Evolutionary conservation across 768 basidiomycete species (phyloP), one percentile per base, ranked within the genome.

Genomic region (Mrakia hoshinonis): DNA sequence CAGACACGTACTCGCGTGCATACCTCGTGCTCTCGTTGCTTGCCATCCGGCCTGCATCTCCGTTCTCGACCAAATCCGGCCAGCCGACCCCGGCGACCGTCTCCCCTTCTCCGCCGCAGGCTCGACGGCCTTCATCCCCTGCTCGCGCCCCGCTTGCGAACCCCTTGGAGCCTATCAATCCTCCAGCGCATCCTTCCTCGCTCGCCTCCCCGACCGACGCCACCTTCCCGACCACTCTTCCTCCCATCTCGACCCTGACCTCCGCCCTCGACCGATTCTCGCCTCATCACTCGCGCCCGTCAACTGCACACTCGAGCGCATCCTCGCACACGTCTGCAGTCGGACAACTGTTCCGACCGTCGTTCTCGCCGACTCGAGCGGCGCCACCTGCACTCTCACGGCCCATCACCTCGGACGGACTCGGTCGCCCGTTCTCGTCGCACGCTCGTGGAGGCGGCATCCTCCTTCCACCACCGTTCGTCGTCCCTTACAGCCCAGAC

Each of bases 331-430:
- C 58, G 20, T 61, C 58, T 4, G 34, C 58, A 43, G 43, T 43
- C 13, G 36, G 13, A 6, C 58, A 61, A 36, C 58, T 61, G 31
- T 38, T 61, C n/a, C 13, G 58, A 29, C 58, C 58, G 1, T 61
- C 58, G 31, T 39, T 36, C 58, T 38, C 58, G 31, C 20, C 49
- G 9, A 51, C 49, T 51, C 49, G 10, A 9, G 10, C 11, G 29
- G 24, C 18, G 11, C 54, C 54, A 55, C n/a, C n/a, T n/a, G n/a
- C n/a, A 31, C n/a, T n/a, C 34, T 31, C 54, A 29, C 54, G 58
- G 36, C 58, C 58, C 58, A 61, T 61, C 58, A 61, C 58, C 15
- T 61, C 58, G 34, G 58, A 61, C 58, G 58, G 58, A 36, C 58
- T 61, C 58, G 58, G 31, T 1, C 13, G 58, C 15, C 58, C 58